A percentile compares a stretch with the other conserved stretches of the same genome.
phyloP scores from a whole-genome alignment of 1,284 basidiomycete species.

The Naganishia sp. region DNA sequence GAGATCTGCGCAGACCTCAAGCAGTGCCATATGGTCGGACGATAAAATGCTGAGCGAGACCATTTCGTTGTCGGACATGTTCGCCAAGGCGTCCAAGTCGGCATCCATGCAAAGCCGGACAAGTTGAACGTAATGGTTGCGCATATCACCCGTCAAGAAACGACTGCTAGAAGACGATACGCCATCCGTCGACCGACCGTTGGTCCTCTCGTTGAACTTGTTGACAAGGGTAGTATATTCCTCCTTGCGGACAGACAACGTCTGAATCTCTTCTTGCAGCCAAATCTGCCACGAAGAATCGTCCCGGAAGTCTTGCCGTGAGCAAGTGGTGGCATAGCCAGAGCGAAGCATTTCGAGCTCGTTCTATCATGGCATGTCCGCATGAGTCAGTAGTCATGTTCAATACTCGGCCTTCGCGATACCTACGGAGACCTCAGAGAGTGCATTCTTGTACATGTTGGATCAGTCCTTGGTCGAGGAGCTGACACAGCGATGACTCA shows the following conservation, averaged over 20 bases:
- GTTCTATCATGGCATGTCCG: not conserved
- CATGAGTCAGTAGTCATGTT: too few species aligned
- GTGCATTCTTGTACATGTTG: not conserved
- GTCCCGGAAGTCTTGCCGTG: constrained; percentile 18
- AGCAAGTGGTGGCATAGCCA: constrained; percentile 15
- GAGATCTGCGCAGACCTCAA: constrained; percentile 81
- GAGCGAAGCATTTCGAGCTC: constrained; percentile 23
- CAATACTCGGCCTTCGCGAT: not conserved
- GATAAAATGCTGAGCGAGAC: constrained; percentile 94
- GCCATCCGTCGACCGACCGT: constrained; percentile 12
- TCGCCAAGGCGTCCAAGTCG: constrained; percentile 87
- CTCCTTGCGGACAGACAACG: constrained; percentile 9
- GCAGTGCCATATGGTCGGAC: constrained; percentile 72
- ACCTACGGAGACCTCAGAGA: constrained; percentile 10
- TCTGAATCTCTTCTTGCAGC: constrained; percentile 11
- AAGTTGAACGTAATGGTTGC: constrained; percentile 78
- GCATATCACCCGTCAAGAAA: constrained; percentile 87
- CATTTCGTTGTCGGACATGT: constrained; percentile 91
- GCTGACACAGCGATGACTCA: not conserved
- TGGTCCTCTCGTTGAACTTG: constrained; percentile 20
- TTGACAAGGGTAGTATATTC: constrained; percentile 20
- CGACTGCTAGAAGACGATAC: constrained; percentile 61
- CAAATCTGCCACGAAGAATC: constrained; percentile 10
- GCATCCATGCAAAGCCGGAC: constrained; percentile 79
- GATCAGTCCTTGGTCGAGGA: not conserved